Evolutionary conservation across 805 yeast genomes (phyloP), one percentile per base, ranked within the genome.

Genomic region (Diddensiella santjacobensis): DNA sequence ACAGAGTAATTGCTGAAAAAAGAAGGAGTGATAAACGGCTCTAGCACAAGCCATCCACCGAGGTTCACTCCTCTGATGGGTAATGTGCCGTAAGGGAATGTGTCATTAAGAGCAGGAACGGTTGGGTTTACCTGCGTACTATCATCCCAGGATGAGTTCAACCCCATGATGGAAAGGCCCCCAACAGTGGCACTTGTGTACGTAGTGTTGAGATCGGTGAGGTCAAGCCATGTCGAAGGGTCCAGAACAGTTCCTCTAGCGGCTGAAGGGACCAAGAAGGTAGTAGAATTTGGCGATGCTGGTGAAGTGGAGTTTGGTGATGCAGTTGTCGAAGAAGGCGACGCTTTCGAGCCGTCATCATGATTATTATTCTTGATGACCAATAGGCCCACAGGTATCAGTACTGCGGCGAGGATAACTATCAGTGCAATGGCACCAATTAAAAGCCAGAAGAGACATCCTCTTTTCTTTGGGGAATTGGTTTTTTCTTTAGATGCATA

Each of bases 41-140:
- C 96, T 24, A 87, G 65, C 1, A 87, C 86, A 40, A 88, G 74
- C 96, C 96, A 87, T 37, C 96, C 96, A 50, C 96, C 96, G 19
- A 88, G 66, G 60, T 83, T 83, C 33, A 88, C 89, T 58, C 96
- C 96, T 37, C 76, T 64, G 37, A 77, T 66, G 0, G 68, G 68
- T 24, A 39, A 42, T 18, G 48, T 19, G 13, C 61, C 58, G 47
- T 66, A 66, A 36, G 56, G 51, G 44, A 64, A 64, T 3, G 40
- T 20, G 17, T 52, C 45, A 40, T 55, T 46, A n/a, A 65, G 51
- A 1, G 65, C 50, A 1, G 69, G 66, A 13, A 64, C 65, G n/a
- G 43, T 19, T 1, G 45, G 30, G 48, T 63, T 65, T 22, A 67
- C 56, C 30, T 53, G 55, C 6, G 54, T 52, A 5, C 55, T 38